Evolutionary conservation across 148 eudicot genomes (phyloP), one percentile per base, ranked within the genome.

Genomic region (Rhododendron griersonianum): DNA sequence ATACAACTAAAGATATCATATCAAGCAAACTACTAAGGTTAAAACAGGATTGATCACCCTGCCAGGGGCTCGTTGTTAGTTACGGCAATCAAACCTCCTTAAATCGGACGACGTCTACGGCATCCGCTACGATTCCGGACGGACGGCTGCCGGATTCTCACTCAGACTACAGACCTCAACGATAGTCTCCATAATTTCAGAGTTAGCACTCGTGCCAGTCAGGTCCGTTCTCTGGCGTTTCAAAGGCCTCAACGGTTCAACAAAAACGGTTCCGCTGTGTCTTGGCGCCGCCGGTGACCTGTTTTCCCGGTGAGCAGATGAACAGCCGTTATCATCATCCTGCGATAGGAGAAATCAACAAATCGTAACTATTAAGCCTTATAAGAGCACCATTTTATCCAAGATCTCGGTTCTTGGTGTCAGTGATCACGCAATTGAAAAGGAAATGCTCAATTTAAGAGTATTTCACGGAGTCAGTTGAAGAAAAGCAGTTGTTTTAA

Each of bases 321-420:
- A 79, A 75, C 85, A 86, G 45, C 77, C 76, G 1, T 15, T 47
- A 78, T 90, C 87, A 77, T 88, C 87, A 69, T 84, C 91, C 89
- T 90, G 86, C 3, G 57, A 87, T 33, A 30, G 7, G 37, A 77
- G 15, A 33, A 65, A 47, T 67, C 55, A 74, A 44, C 19, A 74
- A 28, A 57, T 75, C 81, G 7, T 11, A 9, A 76, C 18, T 19
- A 5, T 53, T 39, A 0, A 55, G 41, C 35, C 15, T 9, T 48
- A 7, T 37, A 84, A 11, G 28, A 65, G 65, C 65, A n/a, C 44
- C n/a, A 7, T 33, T 33, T 37, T 55, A 5, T 16, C 8, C 2
- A 39, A 39, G 45, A 1, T 5, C 25, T 44, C 11, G n/a, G 11
- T 13, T 44, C 14, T 83, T 25, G 10, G 63, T 82, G 23, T 13